These are phyloP conservation scores for Plantago ovata DNA, from an alignment of 257 asterid species.

Conservation along the genomic window DNA sequence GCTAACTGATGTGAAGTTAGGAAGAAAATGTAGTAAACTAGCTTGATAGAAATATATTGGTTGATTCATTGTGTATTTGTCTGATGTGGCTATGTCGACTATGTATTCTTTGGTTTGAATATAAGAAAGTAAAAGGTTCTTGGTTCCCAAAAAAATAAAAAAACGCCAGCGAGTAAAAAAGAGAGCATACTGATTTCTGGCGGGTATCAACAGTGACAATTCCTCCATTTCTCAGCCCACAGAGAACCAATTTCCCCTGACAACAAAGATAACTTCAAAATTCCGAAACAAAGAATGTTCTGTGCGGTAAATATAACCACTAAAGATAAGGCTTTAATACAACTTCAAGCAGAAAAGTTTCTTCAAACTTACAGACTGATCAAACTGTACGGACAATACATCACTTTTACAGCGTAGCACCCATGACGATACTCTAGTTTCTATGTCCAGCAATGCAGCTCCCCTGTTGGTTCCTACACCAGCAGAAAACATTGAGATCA, in stretches of 20 bases:
- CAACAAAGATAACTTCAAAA: constrained; percentile 17
- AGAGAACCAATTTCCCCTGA: constrained; percentile 60
- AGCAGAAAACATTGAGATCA: constrained; percentile 13
- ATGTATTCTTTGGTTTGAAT: too few species aligned
- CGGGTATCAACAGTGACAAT: constrained; percentile 76
- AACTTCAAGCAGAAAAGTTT: constrained; percentile 16
- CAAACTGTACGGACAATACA: constrained; percentile 56
- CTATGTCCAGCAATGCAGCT: constrained; percentile 61
- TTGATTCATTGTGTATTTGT: too few species aligned
- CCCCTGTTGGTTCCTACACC: constrained; percentile 74
- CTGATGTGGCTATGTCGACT: too few species aligned
- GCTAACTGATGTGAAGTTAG: too few species aligned
- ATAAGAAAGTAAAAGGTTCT: not conserved
- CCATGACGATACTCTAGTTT: constrained; percentile 53
- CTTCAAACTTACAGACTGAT: constrained; percentile 46
- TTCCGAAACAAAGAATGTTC: not conserved
- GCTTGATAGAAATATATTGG: too few species aligned
- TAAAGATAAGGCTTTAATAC: constrained; percentile 7
- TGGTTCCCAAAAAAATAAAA: not conserved
- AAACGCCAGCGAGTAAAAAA: constrained; percentile 13
- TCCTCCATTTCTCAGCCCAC: constrained; percentile 89
- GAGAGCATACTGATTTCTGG: constrained; percentile 50
- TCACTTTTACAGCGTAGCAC: constrained; percentile 72
- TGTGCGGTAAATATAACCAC: constrained; percentile 10
- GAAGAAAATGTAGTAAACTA: too few species aligned